A percentile compares a stretch with the other conserved stretches of the same genome.
These are phyloP conservation scores for Sporobolus alterniflorus DNA, from an alignment of 202 grass and related monocot genomes.

Conservation along the genomic window DNA sequence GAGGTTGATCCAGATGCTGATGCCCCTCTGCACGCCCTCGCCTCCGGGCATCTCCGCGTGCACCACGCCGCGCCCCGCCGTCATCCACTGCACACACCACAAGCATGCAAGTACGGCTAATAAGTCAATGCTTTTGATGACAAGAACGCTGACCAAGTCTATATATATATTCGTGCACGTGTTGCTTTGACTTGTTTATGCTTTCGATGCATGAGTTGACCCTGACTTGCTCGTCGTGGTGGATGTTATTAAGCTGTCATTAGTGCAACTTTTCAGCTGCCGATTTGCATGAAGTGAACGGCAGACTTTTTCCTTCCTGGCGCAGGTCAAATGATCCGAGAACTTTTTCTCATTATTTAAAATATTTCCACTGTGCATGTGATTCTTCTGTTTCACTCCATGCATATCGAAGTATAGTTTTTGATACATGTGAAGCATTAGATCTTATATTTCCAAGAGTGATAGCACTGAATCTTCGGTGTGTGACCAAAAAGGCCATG, in stretches of 20 bases:
- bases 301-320: neutral
- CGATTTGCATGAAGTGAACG: neutral
- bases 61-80: conserved; percentile 91
- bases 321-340: neutral
- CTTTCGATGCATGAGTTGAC: neutral
- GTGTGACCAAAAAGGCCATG: too few relatives aligned
- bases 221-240: too few relatives aligned
- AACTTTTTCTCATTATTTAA: neutral
- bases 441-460: too few relatives aligned
- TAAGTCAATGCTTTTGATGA: conserved; percentile 13
- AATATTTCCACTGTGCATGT: neutral
- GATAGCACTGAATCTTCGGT: too few relatives aligned
- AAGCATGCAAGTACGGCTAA: neutral
- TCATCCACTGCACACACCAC: conserved; percentile 72
- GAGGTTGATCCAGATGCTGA: conserved; percentile 93
- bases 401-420: neutral
- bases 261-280: neutral
- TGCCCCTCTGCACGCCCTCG: conserved; percentile 65
- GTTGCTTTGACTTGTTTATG: neutral
- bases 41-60: conserved; percentile 86
- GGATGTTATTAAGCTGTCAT: too few relatives aligned
- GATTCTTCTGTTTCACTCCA: neutral
- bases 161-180: neutral
- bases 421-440: too few relatives aligned
- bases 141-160: conserved; percentile 1